Base-by-base conservation (phyloP, 192 early-diverging fungal species). In the Podila epigama region DNA sequence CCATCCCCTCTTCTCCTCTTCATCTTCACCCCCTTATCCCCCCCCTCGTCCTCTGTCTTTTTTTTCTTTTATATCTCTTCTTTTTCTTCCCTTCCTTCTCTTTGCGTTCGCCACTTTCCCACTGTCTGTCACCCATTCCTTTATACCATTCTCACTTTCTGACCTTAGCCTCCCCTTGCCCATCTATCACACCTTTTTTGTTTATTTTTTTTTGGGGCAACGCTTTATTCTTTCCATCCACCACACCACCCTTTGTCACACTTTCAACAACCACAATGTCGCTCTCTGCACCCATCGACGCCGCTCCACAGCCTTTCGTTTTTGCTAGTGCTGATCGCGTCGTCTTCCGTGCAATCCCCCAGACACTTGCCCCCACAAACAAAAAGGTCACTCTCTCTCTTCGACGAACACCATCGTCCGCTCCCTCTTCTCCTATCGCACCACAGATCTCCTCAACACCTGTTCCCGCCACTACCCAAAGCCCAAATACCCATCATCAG, bases 341-440 rank as follows among this genome's bases (percentile, higher is more conserved):
- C 39, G 60, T 77, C 55, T 68, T 77, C 39, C 66, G 73, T 31
- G 66, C 73, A 10, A 53, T 77, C 39, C 66, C 73, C 4, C 73
- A 77, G 40, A 52, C 73, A 25, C 66, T 77, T 22, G 66, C 73
- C 20, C 53, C 73, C 50, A 58, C 73, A 52, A 77, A 77, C 73
- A 77, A 77, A 28, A 62, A 60, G 32, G 73, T 77, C 34, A 77
- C 73, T 37, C 60, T 77, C 10, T 77, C 73, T 11, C 41, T 77
- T 18, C 54, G 60, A 27, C 52, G 55, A 57, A 34, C 71, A 1
- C 42, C 68, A 34, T 59, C 66, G 32, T 40, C 57, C 8, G 51
- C 57, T 32, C 40, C 28, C 51, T 44, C 60, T 20, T 22, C 34
- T 36, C 10, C 55, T 34, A 13, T 22, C 25, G 3, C 51, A 52